A percentile compares a stretch with the other conserved stretches of the same genome.
Evolutionary conservation across 1,139 yeast genomes (phyloP).

Genomic region (Casaregolazyma suthepensis): DNA sequence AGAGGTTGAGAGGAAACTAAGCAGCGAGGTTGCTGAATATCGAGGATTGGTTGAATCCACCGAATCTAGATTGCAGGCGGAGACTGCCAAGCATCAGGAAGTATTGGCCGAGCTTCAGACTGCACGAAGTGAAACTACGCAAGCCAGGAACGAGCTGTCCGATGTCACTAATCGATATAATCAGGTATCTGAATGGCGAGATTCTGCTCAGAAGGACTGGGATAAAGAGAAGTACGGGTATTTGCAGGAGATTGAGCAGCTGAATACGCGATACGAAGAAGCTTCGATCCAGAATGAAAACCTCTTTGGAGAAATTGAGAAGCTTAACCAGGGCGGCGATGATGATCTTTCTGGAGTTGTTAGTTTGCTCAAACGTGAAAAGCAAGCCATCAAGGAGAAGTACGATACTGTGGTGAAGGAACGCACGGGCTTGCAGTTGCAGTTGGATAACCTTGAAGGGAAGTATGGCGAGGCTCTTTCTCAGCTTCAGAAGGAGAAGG

Average conservation of each 20-base stretch:
- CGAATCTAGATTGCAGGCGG: slow-evolving; percentile 54
- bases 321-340: slow-evolving; percentile 19
- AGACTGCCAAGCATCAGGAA: slow-evolving; percentile 52
- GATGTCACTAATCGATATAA: slow-evolving; percentile 33
- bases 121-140: slow-evolving; percentile 41
- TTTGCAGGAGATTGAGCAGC: slow-evolving; percentile 49
- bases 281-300: slow-evolving; percentile 60
- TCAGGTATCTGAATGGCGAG: slow-evolving; percentile 31
- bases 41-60: slow-evolving; percentile 45
- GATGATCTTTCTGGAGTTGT: slow-evolving; percentile 52
- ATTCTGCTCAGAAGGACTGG: slow-evolving; percentile 41
- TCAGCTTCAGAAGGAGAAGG: slow-evolving; percentile 32
- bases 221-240: slow-evolving; percentile 37
- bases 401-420: slow-evolving; percentile 47
- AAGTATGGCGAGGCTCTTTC: slow-evolving; percentile 31
- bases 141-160: slow-evolving; percentile 36
- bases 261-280: slow-evolving; percentile 47
- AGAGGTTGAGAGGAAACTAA: slow-evolving; percentile 24
- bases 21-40: slow-evolving; percentile 49
- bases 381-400: slow-evolving; percentile 64
- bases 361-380: slow-evolving; percentile 63
- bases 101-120: slow-evolving; percentile 42
- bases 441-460: slow-evolving; percentile 28
- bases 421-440: slow-evolving; percentile 39
- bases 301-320: slow-evolving; percentile 64